phyloP scores from a whole-genome alignment of 2,329 filamentous ascomycete species.

The Ophiostoma fasciatum region DNA sequence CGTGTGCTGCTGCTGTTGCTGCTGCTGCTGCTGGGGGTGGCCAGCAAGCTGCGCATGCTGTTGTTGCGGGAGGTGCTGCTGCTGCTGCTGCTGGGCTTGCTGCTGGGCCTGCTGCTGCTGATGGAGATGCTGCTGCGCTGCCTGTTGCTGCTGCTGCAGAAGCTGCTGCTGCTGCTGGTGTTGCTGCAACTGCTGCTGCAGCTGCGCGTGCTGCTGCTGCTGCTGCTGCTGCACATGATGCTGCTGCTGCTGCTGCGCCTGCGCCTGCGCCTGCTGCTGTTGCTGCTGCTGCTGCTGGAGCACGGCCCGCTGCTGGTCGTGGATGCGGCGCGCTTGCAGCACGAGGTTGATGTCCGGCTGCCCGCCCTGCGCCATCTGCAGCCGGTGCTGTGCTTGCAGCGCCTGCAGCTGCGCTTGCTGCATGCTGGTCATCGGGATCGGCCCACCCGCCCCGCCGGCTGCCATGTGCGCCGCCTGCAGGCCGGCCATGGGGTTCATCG shows the following conservation, averaged over 20 bases:
- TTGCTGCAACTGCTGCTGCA: slow-evolving; percentile 14
- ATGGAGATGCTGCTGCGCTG: too few relatives aligned
- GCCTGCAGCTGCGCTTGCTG: slow-evolving; percentile 55
- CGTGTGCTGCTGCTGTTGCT: slow-evolving; percentile 3
- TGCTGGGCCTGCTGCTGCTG: slow-evolving; percentile 28
- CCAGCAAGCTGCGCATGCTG: too few relatives aligned
- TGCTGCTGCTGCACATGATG: not conserved
- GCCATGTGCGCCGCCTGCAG: slow-evolving; percentile 34
- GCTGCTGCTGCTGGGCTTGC: slow-evolving; percentile 30
- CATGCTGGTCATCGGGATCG: slow-evolving; percentile 47
- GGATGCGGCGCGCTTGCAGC: slow-evolving; percentile 50
- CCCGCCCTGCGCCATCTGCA: slow-evolving; percentile 32
- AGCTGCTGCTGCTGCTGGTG: slow-evolving; percentile 16
- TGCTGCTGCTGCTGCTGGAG: slow-evolving; percentile 42
- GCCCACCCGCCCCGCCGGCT: slow-evolving; percentile 34
- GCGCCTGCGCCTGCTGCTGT: slow-evolving; percentile 18
- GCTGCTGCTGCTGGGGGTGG: slow-evolving; percentile 37
- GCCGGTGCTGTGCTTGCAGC: slow-evolving; percentile 41
- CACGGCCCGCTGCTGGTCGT: slow-evolving; percentile 43
- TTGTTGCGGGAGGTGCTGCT: slow-evolving; percentile 32
- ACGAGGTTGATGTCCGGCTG: slow-evolving; percentile 39
- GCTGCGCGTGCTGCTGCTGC: slow-evolving; percentile 10
- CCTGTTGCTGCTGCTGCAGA: slow-evolving; percentile 13
- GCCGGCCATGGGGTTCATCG: slow-evolving; percentile 34
- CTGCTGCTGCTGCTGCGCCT: not conserved